Evolutionary conservation across 768 basidiomycete species (phyloP).

Genomic region (Guyanaporus albipodus): DNA sequence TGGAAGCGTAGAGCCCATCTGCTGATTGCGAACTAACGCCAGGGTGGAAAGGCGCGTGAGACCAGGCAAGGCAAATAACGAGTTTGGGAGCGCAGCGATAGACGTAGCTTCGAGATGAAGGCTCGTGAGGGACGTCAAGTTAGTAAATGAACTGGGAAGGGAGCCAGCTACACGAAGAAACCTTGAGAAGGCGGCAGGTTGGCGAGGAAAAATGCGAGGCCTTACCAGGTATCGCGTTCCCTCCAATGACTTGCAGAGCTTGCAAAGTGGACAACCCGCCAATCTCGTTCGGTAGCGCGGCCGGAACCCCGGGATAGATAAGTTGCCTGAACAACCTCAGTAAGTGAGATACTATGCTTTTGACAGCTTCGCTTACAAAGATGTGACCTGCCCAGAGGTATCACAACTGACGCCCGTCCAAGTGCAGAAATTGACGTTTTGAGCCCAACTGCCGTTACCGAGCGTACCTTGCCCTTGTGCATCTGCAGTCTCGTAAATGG

Average conservation of each 20-base stretch:
- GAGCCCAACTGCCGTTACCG: slow-evolving; percentile 42
- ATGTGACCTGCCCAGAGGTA: slow-evolving; percentile 36
- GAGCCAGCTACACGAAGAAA: slow-evolving; percentile 34
- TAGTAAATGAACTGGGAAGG: slow-evolving; percentile 37
- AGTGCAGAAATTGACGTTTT: slow-evolving; percentile 42
- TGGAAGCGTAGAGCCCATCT: slow-evolving; percentile 38
- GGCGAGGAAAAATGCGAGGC: not conserved
- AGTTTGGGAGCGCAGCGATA: slow-evolving; percentile 34
- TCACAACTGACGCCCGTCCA: slow-evolving; percentile 48
- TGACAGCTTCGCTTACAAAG: slow-evolving; percentile 34
- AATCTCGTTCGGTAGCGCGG: slow-evolving; percentile 40
- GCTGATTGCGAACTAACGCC: slow-evolving; percentile 37
- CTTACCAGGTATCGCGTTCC: slow-evolving; percentile 40
- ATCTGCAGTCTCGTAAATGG: slow-evolving; percentile 39
- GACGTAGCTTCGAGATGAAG: slow-evolving; percentile 41
- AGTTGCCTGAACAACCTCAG: slow-evolving; percentile 28
- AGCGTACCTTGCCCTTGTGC: slow-evolving; percentile 37
- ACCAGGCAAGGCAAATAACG: slow-evolving; percentile 31
- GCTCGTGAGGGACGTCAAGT: slow-evolving; percentile 35
- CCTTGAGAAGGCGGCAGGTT: not conserved
- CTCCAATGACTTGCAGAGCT: slow-evolving; percentile 38
- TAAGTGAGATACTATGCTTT: not conserved
- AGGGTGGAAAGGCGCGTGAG: slow-evolving; percentile 35
- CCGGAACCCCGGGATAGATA: slow-evolving; percentile 46
- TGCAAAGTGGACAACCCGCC: slow-evolving; percentile 37